Base-by-base conservation (phyloP, 805 yeast genomes). In the Debaryomyces tyrocola region DNA sequence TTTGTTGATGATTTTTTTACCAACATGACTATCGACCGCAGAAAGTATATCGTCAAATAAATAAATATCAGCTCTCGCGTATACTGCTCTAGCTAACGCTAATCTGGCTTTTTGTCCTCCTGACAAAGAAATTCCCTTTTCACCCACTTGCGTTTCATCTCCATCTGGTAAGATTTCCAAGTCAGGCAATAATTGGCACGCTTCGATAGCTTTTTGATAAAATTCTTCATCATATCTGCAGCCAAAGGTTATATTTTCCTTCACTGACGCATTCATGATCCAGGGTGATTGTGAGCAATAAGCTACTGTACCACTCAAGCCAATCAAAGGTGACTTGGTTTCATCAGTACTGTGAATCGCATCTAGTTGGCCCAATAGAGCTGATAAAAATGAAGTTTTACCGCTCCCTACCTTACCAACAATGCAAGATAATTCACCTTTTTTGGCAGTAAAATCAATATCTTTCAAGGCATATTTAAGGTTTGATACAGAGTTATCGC, bases 1-100 rank as follows among this genome's bases (percentile, higher is more conserved):
- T 33, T 73, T 56, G 5, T 77, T 69, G 51, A 79, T 74, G 44
- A 82, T 77, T 44, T 74, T 76, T 49, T 70, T 76, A 38, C 85
- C 82, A 41, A 84, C 90, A 58, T 84, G 84, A 2, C 87, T 82
- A 66, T 84, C 90, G 15, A 84, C 90, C 2, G 90, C 90, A 52
- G 85, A 78, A 46, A 84, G 66, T 20, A 84, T 73, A 58, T 84
- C 90, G 65, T 84, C 90, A 44, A 84, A 53, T 34, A 84, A 58
- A 48, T 79, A 77, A 6, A 83, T 69, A 61, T 83, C 87, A 2
- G 78, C 73, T 44, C 82, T 66, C 0, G 87, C 66, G 57, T 84
- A 84, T 4, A 84, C 84, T 0, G 89, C 87, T 56, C 90, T 75
- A 0, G 90, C 90, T 37, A 84, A 65, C 11, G 84, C 75, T 24